A percentile compares a stretch with the other conserved stretches of the same genome.
Evolutionary conservation across 768 basidiomycete species (phyloP).

Genomic region (Cyclocybe cylindracea): DNA sequence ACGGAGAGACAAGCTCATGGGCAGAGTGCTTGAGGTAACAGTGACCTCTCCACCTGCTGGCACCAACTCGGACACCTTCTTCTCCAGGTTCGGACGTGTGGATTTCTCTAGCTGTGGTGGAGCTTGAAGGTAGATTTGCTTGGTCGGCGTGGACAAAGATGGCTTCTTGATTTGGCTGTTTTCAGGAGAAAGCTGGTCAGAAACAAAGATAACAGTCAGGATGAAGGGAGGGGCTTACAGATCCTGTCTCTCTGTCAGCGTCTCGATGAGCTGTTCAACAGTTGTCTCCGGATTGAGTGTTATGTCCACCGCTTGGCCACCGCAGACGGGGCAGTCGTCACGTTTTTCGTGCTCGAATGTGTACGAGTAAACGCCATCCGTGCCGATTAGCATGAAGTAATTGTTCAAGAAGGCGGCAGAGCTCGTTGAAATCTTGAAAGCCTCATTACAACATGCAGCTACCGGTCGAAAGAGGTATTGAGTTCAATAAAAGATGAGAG

Average conservation of each 20-base stretch:
- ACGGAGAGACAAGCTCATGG: slow-evolving; percentile 78
- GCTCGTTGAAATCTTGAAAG: slow-evolving; percentile 97
- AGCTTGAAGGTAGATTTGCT: slow-evolving; percentile 89
- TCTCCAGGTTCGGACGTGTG: slow-evolving; percentile 89
- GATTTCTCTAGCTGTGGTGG: slow-evolving; percentile 89
- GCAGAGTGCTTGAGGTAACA: slow-evolving; percentile 87
- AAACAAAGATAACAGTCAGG: slow-evolving; percentile 6
- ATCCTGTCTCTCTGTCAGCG: slow-evolving; percentile 83
- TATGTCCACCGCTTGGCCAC: slow-evolving; percentile 83
- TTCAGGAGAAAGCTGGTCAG: not conserved
- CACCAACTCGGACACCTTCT: slow-evolving; percentile 82
- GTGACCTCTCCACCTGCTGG: slow-evolving; percentile 74
- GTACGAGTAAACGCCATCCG: slow-evolving; percentile 94
- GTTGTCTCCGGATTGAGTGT: slow-evolving; percentile 71
- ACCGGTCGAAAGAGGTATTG: slow-evolving; percentile 23
- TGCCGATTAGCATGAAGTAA: slow-evolving; percentile 98
- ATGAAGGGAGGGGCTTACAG: slow-evolving; percentile 57
- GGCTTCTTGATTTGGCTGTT: slow-evolving; percentile 95
- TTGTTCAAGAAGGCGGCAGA: slow-evolving; percentile 95
- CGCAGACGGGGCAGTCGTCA: slow-evolving; percentile 95
- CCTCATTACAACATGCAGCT: slow-evolving; percentile 98
- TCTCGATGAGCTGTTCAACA: slow-evolving; percentile 86
- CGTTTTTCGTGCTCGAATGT: slow-evolving; percentile 96
- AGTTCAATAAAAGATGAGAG: not conserved
- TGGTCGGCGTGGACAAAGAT: slow-evolving; percentile 75